Evolutionary conservation across 1,139 yeast species (phyloP).

Genomic region (Zygosaccharomyces sapae): DNA sequence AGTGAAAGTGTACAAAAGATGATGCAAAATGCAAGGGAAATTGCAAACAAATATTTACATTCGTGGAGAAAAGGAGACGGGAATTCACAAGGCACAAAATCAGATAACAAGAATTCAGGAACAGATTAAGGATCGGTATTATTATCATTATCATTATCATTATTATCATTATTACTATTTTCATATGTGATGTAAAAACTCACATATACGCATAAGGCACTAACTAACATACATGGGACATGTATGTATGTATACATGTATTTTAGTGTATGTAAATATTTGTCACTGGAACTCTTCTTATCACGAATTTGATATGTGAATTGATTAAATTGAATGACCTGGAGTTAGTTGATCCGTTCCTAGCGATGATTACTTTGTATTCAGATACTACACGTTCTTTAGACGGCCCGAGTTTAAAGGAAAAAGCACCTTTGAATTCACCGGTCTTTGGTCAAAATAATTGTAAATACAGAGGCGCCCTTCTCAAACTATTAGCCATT

Average conservation of each 20-base stretch:
- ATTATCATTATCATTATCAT: neutral
- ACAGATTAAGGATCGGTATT: neutral
- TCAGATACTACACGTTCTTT: neutral
- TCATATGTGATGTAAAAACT: neutral
- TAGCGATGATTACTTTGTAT: neutral
- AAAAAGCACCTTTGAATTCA: constrained; percentile 1
- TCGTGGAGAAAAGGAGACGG: constrained; percentile 23
- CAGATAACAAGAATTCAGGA: constrained; percentile 4
- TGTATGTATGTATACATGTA: neutral
- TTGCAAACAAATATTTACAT: constrained; percentile 26
- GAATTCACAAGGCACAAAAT: constrained; percentile 4
- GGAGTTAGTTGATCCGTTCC: neutral
- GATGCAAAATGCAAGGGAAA: constrained; percentile 24
- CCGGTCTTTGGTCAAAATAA: neutral
- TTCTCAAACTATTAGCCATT: neutral
- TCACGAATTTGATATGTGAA: neutral
- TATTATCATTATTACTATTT: neutral
- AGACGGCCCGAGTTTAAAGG: neutral
- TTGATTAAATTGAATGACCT: neutral
- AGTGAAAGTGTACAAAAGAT: constrained; percentile 22
- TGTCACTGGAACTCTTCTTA: neutral
- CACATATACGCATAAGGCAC: neutral
- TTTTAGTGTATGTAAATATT: neutral
- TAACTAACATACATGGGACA: neutral
- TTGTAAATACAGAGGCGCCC: neutral